Evolutionary conservation across 495 filamentous ascomycete genomes (phyloP), one percentile per base, ranked within the genome.

Genomic region (Niebla homalea): DNA sequence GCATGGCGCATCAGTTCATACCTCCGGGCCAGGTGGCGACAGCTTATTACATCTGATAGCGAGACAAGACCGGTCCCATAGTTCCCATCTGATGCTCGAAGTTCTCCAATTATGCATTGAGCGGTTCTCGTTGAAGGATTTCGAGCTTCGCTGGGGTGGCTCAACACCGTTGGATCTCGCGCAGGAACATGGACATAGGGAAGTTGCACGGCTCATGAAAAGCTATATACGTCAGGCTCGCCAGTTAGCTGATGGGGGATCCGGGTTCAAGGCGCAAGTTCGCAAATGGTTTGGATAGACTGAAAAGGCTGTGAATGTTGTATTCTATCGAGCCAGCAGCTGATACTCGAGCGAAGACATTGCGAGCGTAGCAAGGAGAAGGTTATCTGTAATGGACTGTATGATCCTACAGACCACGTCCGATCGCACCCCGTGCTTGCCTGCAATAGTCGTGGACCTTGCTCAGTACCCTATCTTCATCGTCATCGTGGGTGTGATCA

Each of bases 141-240:
- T 49, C 43, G 45, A 42, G 36, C 0, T 23, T 21, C 10, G 23
- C 51, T 18, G 37, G 23, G 16, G 20, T 19, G n/a, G 36, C 18
- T 1, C 11, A 35, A 53, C 35, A 21, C 38, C 19, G 15, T 49
- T 49, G 19, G 37, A 49, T 25, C 5, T 3, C 19, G 51, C 45
- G 39, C 22, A 53, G 38, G 44, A 49, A 21, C 4, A 15, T 36
- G 45, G 37, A 22, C 51, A 53, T 18, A 53, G 48, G 43, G 51
- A 53, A 43, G 51, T 53, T 20, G 51, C 51, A 20, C 44, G n/a
- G 51, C 44, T 53, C 25, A 48, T 53, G 46, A 53, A 49, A 42
- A 43, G 45, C 51, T 18, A 43, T 43, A 43, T 43, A 3, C 51
- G 21, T 47, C 8, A 42, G 36, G 15, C 21, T 52, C 36, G 10